Conservation (phyloP, 176 grass and related monocot species). For the Pharus latifolius region DNA sequence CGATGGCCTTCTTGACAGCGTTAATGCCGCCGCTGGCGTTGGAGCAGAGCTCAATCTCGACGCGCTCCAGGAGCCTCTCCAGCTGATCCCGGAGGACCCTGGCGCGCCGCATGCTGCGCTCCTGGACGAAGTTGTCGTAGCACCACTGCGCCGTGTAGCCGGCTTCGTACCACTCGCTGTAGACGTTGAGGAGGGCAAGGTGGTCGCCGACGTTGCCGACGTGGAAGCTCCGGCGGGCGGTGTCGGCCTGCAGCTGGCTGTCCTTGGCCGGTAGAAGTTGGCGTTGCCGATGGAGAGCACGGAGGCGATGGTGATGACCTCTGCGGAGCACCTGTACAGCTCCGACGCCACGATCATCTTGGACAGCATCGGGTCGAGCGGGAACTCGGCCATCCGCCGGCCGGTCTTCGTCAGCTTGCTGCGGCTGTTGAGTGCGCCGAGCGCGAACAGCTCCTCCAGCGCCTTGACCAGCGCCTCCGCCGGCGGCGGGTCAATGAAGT, state of each 20-base stretch:
- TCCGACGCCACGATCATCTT: constrained; percentile 47
- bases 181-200: constrained; percentile 47
- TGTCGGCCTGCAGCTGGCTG: constrained; percentile 32
- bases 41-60: constrained; percentile 36
- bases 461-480: constrained; percentile 44
- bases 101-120: constrained; percentile 32
- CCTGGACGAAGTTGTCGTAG: constrained; percentile 48
- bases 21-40: constrained; percentile 14
- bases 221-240: constrained; percentile 30
- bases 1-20: constrained; percentile 29
- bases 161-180: constrained; percentile 36
- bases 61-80: constrained; percentile 33
- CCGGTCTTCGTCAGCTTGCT: constrained; percentile 52
- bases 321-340: constrained; percentile 43
- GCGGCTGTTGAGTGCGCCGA: constrained; percentile 39
- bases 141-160: constrained; percentile 48
- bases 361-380: constrained; percentile 45
- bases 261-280: constrained; percentile 45
- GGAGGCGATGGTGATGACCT: constrained; percentile 35
- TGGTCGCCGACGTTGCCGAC: constrained; percentile 37
- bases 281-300: constrained; percentile 41
- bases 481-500: constrained; percentile 71
- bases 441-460: constrained; percentile 47
- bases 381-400: constrained; percentile 49
- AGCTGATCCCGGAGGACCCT: constrained; percentile 53